A percentile compares a stretch with the other conserved stretches of the same genome.
Conservation (phyloP, 1,284 basidiomycete genomes). For the Peniophora sp. region DNA sequence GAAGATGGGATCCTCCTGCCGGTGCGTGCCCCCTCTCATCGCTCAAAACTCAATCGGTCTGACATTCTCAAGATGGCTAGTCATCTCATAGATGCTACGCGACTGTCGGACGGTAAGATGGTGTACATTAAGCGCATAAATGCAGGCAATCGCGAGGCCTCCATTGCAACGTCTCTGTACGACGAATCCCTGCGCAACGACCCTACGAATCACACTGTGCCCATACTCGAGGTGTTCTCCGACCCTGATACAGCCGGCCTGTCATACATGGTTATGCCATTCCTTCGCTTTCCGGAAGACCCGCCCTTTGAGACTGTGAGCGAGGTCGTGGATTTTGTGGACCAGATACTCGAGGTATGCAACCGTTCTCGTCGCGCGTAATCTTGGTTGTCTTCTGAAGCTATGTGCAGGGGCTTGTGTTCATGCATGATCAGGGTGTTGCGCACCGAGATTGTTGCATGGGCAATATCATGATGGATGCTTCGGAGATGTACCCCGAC, state of each 20-base stretch:
- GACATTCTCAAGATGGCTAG: neutral
- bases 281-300: slow-evolving; percentile 12
- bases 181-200: slow-evolving; percentile 8
- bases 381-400: too few relatives aligned
- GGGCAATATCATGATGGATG: slow-evolving; percentile 24
- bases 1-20: neutral
- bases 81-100: neutral
- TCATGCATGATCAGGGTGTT: slow-evolving; percentile 6
- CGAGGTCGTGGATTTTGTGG: slow-evolving; percentile 19
- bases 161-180: neutral
- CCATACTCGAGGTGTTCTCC: slow-evolving; percentile 15
- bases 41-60: neutral
- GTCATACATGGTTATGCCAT: slow-evolving; percentile 19
- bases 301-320: slow-evolving; percentile 16
- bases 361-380: too few relatives aligned
- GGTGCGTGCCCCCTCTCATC: neutral
- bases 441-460: slow-evolving; percentile 15
- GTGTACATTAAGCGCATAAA: neutral
- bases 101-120: neutral
- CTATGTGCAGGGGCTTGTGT: slow-evolving; percentile 3
- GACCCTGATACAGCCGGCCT: slow-evolving; percentile 9
- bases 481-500: slow-evolving; percentile 14
- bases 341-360: slow-evolving; percentile 20
- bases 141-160: neutral
- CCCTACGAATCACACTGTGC: slow-evolving; percentile 19